Evolutionary conservation across 2,329 filamentous ascomycete genomes (phyloP).

Genomic region (Parastagonospora nodorum): DNA sequence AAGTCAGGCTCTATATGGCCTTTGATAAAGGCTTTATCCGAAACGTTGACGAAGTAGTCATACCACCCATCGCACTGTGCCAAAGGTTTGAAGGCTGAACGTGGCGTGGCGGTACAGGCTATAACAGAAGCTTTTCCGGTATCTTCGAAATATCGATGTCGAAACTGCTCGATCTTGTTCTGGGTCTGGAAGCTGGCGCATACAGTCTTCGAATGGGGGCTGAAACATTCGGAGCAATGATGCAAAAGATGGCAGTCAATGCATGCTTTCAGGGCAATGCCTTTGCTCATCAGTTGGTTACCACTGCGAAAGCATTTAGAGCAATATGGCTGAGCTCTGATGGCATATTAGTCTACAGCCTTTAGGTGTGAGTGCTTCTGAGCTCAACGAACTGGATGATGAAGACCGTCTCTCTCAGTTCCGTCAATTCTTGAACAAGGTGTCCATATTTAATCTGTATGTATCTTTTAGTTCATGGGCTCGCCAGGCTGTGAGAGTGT

Average conservation of each 20-base stretch:
- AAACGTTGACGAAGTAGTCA: slow-evolving; percentile 23
- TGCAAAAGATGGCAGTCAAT: slow-evolving; percentile 15
- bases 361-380: too few species aligned
- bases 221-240: slow-evolving; percentile 14
- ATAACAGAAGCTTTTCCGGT: slow-evolving; percentile 17
- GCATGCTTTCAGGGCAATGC: slow-evolving; percentile 14
- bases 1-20: slow-evolving; percentile 18
- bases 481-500: neutral
- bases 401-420: slow-evolving; percentile 7
- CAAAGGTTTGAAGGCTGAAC: slow-evolving; percentile 8
- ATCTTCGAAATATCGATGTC: slow-evolving; percentile 23
- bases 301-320: slow-evolving; percentile 16
- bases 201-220: slow-evolving; percentile 11
- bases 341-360: neutral
- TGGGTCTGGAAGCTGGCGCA: slow-evolving; percentile 13
- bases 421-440: slow-evolving; percentile 7
- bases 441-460: slow-evolving; percentile 13
- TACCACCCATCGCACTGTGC: slow-evolving; percentile 14
- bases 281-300: slow-evolving; percentile 15
- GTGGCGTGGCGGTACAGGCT: slow-evolving; percentile 17
- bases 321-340: slow-evolving; percentile 23
- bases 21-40: slow-evolving; percentile 19
- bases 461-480: neutral
- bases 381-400: slow-evolving; percentile 19
- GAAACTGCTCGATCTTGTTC: slow-evolving; percentile 18